Conservation (phyloP, 2,329 filamentous ascomycete species). For the Hypoxylon sp. region DNA sequence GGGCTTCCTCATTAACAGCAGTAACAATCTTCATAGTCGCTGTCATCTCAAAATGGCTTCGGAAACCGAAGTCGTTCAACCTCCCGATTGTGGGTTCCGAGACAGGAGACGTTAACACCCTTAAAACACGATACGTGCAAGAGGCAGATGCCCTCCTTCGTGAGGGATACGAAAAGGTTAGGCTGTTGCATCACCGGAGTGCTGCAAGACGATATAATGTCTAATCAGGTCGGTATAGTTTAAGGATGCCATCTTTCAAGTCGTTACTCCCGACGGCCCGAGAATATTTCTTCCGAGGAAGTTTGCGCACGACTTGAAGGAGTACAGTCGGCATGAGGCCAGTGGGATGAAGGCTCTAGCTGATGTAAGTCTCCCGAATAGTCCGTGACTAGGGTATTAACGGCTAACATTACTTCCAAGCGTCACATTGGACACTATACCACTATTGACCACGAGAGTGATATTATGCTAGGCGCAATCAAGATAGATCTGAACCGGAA, state of each 20-base stretch:
- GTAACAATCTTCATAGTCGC: slow-evolving; percentile 31
- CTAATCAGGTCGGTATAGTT: slow-evolving; percentile 37
- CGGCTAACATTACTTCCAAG: slow-evolving; percentile 28
- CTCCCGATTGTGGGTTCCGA: slow-evolving; percentile 44
- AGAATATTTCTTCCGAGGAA: slow-evolving; percentile 48
- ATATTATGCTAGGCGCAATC: slow-evolving; percentile 48
- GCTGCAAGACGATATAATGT: background rate
- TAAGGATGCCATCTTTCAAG: slow-evolving; percentile 48
- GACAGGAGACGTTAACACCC: slow-evolving; percentile 34
- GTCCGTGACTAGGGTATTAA: background rate
- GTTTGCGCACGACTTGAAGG: slow-evolving; percentile 47
- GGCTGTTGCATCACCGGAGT: background rate
- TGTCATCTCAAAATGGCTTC: slow-evolving; percentile 32
- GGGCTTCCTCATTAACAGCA: slow-evolving; percentile 35
- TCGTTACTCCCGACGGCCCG: slow-evolving; percentile 47
- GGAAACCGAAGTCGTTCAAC: slow-evolving; percentile 31
- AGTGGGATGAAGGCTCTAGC: slow-evolving; percentile 50
- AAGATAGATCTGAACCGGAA: slow-evolving; percentile 50
- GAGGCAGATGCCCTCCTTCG: slow-evolving; percentile 48
- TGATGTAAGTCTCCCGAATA: slow-evolving; percentile 42
- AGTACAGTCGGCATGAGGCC: slow-evolving; percentile 46
- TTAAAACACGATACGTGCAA: slow-evolving; percentile 47
- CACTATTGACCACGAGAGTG: slow-evolving; percentile 50
- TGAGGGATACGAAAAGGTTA: slow-evolving; percentile 47
- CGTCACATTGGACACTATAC: slow-evolving; percentile 49